phyloP scores from a whole-genome alignment of 2,329 filamentous ascomycete species.

The Diaporthe aspalathi region DNA sequence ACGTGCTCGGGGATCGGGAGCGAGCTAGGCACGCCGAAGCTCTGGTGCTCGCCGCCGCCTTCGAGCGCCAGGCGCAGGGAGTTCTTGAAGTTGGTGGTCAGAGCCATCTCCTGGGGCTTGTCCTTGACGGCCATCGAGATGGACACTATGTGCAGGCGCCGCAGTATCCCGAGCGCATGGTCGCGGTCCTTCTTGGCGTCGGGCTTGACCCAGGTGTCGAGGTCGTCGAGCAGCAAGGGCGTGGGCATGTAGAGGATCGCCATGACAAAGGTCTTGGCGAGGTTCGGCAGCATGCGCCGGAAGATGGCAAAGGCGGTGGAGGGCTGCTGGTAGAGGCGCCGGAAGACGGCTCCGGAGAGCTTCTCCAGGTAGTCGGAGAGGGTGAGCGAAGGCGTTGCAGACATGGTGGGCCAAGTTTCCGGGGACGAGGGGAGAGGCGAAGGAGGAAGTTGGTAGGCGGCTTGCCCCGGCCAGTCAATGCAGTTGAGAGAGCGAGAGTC shows the following conservation, averaged over 20 bases:
- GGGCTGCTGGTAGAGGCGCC: conserved; percentile 93
- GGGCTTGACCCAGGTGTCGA: conserved; percentile 88
- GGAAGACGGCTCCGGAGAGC: conserved; percentile 89
- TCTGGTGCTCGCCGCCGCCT: conserved; percentile 85
- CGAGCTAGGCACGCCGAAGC: conserved; percentile 87
- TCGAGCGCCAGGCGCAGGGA: conserved; percentile 89
- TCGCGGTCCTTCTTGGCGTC: conserved; percentile 77
- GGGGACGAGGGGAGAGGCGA: neutral
- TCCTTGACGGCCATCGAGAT: conserved; percentile 71
- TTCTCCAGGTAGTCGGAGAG: conserved; percentile 93
- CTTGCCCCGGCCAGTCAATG: conserved; percentile 11
- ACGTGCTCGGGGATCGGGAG: conserved; percentile 72
- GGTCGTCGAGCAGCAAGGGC: conserved; percentile 80
- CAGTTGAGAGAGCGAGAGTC: neutral
- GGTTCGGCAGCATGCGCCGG: conserved; percentile 92
- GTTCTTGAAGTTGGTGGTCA: conserved; percentile 84
- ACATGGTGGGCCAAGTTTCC: conserved; percentile 48
- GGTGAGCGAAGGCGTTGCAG: conserved; percentile 64
- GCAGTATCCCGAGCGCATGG: conserved; percentile 82
- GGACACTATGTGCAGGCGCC: conserved; percentile 86
- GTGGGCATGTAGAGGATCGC: conserved; percentile 90
- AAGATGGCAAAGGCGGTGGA: conserved; percentile 96
- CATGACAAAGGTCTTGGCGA: conserved; percentile 97
- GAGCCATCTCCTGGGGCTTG: conserved; percentile 75
- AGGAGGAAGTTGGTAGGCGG: conserved; percentile 4